These are phyloP conservation scores for Hypomontagnella submonticulosa DNA, from an alignment of 495 filamentous ascomycete genomes.

Conservation along the genomic window DNA sequence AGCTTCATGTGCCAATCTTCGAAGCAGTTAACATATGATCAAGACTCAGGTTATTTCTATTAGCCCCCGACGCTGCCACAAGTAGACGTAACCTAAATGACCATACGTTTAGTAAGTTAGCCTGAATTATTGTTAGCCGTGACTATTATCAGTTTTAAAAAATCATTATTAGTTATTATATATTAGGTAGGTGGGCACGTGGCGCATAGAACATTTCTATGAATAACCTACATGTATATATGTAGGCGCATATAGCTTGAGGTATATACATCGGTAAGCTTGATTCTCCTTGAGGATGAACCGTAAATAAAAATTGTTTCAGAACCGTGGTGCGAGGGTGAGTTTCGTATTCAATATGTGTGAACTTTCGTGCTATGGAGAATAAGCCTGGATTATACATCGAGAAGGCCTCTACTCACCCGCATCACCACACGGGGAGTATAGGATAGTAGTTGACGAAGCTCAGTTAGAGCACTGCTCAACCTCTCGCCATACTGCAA, in stretches of 20 bases:
- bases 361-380: constrained; percentile 14
- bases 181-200: neutral
- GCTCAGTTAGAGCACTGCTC: too few species aligned
- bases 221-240: constrained; percentile 1
- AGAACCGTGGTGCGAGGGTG: neutral
- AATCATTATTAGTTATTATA: neutral
- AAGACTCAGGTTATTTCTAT: neutral
- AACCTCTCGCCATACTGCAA: too few species aligned
- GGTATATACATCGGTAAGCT: too few species aligned
- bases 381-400: constrained; percentile 16
- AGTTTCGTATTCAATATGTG: neutral
- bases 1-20: constrained; percentile 33
- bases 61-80: too few species aligned
- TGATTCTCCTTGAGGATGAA: too few species aligned
- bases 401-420: constrained; percentile 1
- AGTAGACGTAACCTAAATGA: too few species aligned
- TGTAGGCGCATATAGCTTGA: too few species aligned
- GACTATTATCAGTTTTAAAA: too few species aligned
- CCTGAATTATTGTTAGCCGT: neutral
- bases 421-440: too few species aligned
- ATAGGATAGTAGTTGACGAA: too few species aligned
- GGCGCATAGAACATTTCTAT: neutral
- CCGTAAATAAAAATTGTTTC: constrained; percentile 1
- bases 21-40: constrained; percentile 2
- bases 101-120: constrained; percentile 6